These are phyloP conservation scores for Crucibulum laeve DNA, from an alignment of 768 basidiomycete genomes.

Conservation along the genomic window DNA sequence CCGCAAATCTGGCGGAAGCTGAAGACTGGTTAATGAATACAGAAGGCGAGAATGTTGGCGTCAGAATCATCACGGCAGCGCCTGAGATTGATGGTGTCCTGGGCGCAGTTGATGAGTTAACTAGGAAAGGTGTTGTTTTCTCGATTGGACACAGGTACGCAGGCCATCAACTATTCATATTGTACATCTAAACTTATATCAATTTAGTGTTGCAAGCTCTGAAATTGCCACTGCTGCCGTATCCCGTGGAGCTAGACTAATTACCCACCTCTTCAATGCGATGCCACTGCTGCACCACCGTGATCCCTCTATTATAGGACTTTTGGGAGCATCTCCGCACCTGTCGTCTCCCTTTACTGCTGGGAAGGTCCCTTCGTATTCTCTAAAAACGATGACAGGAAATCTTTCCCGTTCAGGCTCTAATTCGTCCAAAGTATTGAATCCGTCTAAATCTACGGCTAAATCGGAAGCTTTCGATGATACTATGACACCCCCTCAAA, in stretches of 20 bases:
- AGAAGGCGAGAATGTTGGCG: constrained; percentile 46
- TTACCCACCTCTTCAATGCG: constrained; percentile 92
- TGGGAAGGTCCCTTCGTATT: too few relatives aligned
- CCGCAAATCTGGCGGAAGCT: constrained; percentile 52
- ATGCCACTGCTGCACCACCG: constrained; percentile 90
- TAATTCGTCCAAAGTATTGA: neutral
- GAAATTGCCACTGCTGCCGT: constrained; percentile 71
- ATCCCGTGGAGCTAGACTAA: constrained; percentile 70
- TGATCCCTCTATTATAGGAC: constrained; percentile 87
- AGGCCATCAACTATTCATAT: neutral
- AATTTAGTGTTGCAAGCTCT: constrained; percentile 64
- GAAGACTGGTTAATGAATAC: constrained; percentile 65
- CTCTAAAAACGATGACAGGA: too few relatives aligned
- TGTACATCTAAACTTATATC: constrained; percentile 5
- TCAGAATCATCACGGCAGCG: constrained; percentile 81
- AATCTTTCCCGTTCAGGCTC: constrained; percentile 7
- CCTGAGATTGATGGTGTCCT: constrained; percentile 86
- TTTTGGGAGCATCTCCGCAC: constrained; percentile 74
- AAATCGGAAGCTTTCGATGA: constrained; percentile 64
- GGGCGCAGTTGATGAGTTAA: constrained; percentile 56
- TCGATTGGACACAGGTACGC: constrained; percentile 86
- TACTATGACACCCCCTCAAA: constrained; percentile 50
- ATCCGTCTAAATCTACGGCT: constrained; percentile 4
- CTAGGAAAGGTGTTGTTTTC: constrained; percentile 64
- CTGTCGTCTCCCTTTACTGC: constrained; percentile 23